These are phyloP conservation scores for Paramecium sexaurelia DNA, from an alignment of 73 alveolate species.

Conservation along the genomic window DNA sequence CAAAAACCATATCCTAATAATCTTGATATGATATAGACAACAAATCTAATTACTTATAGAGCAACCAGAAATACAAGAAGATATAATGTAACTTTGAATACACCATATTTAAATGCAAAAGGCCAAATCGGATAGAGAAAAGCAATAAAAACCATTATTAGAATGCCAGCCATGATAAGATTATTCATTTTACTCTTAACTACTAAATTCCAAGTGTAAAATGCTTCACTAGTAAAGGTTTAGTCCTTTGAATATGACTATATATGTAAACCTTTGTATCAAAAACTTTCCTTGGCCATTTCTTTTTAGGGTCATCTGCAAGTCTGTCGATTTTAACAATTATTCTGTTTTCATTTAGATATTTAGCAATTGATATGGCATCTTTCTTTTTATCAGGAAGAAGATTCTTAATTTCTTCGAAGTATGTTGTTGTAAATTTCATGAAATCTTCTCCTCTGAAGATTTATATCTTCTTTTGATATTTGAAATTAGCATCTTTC, in stretches of 20 bases:
- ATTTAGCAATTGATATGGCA: neutral
- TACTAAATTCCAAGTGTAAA: slow-evolving; percentile 18
- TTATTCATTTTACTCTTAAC: neutral
- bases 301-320: slow-evolving; percentile 18
- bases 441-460: slow-evolving; percentile 23
- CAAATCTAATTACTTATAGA: neutral
- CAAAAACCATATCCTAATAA: slow-evolving; percentile 37
- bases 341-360: neutral
- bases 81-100: slow-evolving; percentile 10
- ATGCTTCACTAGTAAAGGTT: neutral
- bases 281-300: neutral
- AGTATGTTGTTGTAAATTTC: neutral
- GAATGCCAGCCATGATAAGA: neutral
- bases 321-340: neutral
- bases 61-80: neutral
- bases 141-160: neutral
- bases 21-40: slow-evolving; percentile 24
- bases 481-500: neutral
- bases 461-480: neutral
- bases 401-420: neutral
- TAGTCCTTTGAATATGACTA: slow-evolving; percentile 8
- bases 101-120: neutral
- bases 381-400: neutral
- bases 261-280: neutral
- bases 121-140: slow-evolving; percentile 52